Percentiles rank a stretch among this genome's conserved stretches.
Conservation (phyloP, 768 basidiomycete genomes). For the Podaxis sp. region DNA sequence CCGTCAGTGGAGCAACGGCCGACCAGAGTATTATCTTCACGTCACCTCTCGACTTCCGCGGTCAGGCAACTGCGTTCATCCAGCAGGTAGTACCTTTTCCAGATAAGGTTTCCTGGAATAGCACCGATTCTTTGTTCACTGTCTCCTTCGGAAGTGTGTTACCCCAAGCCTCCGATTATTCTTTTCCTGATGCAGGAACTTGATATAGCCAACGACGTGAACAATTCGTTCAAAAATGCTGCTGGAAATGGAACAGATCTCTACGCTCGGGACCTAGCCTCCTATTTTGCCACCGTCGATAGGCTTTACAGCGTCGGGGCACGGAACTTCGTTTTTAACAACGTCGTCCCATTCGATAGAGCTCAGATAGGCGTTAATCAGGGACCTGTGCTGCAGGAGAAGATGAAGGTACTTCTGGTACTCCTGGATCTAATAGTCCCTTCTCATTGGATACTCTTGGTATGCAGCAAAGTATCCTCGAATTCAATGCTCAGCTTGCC, state of each 20-base stretch:
- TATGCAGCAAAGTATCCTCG: constrained; percentile 20
- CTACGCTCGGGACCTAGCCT: constrained; percentile 20
- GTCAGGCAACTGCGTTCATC: constrained; percentile 22
- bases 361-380: constrained; percentile 20
- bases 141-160: constrained; percentile 24
- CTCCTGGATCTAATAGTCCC: background rate
- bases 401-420: constrained; percentile 18
- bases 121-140: constrained; percentile 20
- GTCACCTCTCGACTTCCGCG: constrained; percentile 23
- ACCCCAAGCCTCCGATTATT: background rate
- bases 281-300: constrained; percentile 23
- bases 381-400: constrained; percentile 20
- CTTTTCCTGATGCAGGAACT: background rate
- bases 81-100: constrained; percentile 19
- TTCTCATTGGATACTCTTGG: background rate
- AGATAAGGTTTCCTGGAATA: constrained; percentile 22
- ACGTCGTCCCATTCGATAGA: constrained; percentile 24
- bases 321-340: constrained; percentile 24
- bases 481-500: constrained; percentile 22
- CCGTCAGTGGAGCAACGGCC: constrained; percentile 22
- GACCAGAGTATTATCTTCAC: constrained; percentile 21
- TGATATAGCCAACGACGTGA: constrained; percentile 24
- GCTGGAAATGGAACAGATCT: constrained; percentile 21
- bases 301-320: constrained; percentile 22
- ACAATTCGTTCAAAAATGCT: constrained; percentile 20